phyloP scores from a whole-genome alignment of 305 asterid species.

The Ilex paraguariensis region DNA sequence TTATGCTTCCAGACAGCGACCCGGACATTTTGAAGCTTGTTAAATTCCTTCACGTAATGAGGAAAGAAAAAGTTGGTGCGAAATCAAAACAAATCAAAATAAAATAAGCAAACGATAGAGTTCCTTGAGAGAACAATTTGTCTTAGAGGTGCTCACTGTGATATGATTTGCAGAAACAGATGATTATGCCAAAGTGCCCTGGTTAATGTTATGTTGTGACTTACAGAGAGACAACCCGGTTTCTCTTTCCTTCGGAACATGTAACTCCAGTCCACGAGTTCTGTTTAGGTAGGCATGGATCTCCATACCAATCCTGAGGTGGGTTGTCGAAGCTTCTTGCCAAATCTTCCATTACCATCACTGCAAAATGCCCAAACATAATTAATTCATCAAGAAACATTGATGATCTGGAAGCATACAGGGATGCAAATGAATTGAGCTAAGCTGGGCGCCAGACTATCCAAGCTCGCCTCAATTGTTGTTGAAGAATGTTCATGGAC shows the following conservation, averaged over 20 bases:
- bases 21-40: constrained; percentile 64
- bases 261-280: constrained; percentile 69
- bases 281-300: constrained; percentile 74
- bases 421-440: background rate
- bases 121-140: background rate
- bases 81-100: background rate
- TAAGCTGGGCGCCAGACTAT: background rate
- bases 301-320: constrained; percentile 82
- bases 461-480: background rate
- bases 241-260: constrained; percentile 34
- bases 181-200: too few relatives aligned
- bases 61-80: constrained; percentile 1
- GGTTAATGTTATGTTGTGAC: constrained; percentile 9
- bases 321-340: constrained; percentile 26
- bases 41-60: constrained; percentile 49
- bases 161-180: too few relatives aligned
- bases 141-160: background rate
- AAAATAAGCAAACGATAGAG: background rate
- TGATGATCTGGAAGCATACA: background rate
- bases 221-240: constrained; percentile 60
- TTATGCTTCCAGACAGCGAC: constrained; percentile 41
- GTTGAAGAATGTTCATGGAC: background rate
- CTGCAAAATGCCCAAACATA: constrained; percentile 28
- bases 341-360: constrained; percentile 53
- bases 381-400: background rate